Conservation (phyloP, 768 basidiomycete species). For the Suillus plorans region DNA sequence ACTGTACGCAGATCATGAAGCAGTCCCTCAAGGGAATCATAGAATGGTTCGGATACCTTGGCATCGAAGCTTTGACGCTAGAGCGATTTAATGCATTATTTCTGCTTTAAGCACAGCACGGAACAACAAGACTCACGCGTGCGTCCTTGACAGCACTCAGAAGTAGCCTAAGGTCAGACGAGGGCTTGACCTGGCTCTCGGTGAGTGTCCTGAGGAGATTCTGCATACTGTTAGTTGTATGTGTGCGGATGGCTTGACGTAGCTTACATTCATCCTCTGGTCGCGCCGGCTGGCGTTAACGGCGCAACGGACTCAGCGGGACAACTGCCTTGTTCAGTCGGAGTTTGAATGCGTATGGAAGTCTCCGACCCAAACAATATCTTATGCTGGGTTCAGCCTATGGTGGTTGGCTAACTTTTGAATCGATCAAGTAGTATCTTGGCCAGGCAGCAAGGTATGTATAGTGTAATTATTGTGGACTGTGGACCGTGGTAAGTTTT, state of each 20-base stretch:
- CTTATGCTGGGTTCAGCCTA: background rate
- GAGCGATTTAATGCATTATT: slow-evolving; percentile 21
- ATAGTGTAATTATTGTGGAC: no score
- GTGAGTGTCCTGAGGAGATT: slow-evolving; percentile 89
- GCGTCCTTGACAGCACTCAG: slow-evolving; percentile 84
- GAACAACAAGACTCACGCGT: slow-evolving; percentile 58
- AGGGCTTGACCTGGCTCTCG: slow-evolving; percentile 65
- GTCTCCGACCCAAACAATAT: background rate
- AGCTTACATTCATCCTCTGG: slow-evolving; percentile 40
- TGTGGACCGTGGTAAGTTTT: no score
- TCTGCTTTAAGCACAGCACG: slow-evolving; percentile 1
- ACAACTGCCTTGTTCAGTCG: slow-evolving; percentile 28
- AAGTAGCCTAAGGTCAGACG: slow-evolving; percentile 75
- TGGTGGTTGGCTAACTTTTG: no score
- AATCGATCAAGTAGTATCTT: no score
- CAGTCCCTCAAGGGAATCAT: slow-evolving; percentile 89
- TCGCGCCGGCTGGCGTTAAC: slow-evolving; percentile 19
- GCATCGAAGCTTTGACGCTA: slow-evolving; percentile 53
- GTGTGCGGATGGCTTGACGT: slow-evolving; percentile 10
- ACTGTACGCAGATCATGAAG: slow-evolving; percentile 80
- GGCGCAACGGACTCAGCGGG: slow-evolving; percentile 17
- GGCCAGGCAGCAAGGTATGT: no score
- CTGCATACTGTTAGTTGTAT: slow-evolving; percentile 37
- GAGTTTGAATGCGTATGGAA: slow-evolving; percentile 14
- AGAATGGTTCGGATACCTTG: slow-evolving; percentile 86